Evolutionary conservation across 768 basidiomycete species (phyloP).

Genomic region (Suillus subaureus): DNA sequence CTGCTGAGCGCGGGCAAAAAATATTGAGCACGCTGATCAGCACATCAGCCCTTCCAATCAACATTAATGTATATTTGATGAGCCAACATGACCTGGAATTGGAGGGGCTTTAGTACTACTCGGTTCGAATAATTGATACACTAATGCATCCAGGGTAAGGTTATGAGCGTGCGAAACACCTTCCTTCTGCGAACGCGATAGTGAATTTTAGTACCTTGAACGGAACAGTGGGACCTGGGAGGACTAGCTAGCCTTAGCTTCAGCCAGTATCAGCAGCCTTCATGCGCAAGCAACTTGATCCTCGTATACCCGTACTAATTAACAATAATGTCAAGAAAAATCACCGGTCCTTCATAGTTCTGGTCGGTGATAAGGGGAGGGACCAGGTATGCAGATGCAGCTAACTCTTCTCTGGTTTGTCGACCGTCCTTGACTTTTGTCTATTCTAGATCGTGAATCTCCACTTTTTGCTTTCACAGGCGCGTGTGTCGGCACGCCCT

Average conservation of each 20-base stretch:
- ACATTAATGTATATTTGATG: not conserved
- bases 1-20: not conserved
- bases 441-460: constrained; percentile 81
- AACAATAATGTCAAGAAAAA: constrained; percentile 92
- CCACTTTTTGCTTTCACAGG: constrained; percentile 93
- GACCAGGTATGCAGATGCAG: constrained; percentile 68
- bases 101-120: not conserved
- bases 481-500: constrained; percentile 83
- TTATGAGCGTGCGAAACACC: not conserved
- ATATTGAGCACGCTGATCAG: not conserved
- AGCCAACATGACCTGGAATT: not conserved
- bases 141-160: not conserved
- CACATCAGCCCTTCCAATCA: not conserved
- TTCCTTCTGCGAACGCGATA: not conserved
- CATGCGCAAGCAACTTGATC: constrained; percentile 90
- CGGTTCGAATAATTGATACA: too few species aligned
- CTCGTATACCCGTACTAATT: constrained; percentile 89
- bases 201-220: not conserved
- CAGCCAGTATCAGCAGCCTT: not conserved
- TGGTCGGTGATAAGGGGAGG: constrained; percentile 92
- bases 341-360: constrained; percentile 92
- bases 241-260: not conserved
- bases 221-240: not conserved
- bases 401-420: not conserved
- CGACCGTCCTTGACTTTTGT: not conserved